Evolutionary conservation across 2,329 filamentous ascomycete genomes (phyloP).

Genomic region (Helotiales sp.): DNA sequence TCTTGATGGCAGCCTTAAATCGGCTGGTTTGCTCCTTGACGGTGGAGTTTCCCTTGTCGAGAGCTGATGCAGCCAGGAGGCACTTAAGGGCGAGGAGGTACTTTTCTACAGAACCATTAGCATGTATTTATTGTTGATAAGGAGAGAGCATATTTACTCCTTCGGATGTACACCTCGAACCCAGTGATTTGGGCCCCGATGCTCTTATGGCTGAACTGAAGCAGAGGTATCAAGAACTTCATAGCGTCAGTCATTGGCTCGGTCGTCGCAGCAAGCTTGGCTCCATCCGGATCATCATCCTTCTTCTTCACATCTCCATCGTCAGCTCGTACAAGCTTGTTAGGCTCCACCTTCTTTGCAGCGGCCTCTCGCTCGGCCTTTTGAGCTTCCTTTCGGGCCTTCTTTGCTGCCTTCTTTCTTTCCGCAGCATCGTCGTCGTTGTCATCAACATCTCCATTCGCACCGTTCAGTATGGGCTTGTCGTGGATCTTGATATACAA

Average conservation of each 20-base stretch:
- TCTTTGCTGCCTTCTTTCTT: constrained; percentile 86
- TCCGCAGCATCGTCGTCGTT: constrained; percentile 65
- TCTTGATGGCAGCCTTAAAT: constrained; percentile 67
- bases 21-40: constrained; percentile 77
- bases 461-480: constrained; percentile 68
- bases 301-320: constrained; percentile 78
- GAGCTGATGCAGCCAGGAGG: constrained; percentile 71
- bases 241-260: constrained; percentile 85
- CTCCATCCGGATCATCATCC: constrained; percentile 85
- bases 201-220: constrained; percentile 81
- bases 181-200: constrained; percentile 83
- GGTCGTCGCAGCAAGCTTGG: constrained; percentile 78
- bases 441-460: constrained; percentile 58
- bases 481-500: constrained; percentile 83
- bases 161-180: constrained; percentile 86
- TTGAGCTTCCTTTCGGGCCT: constrained; percentile 81
- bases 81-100: constrained; percentile 86
- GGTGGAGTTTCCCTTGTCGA: constrained; percentile 72
- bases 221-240: constrained; percentile 81
- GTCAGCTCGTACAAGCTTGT: constrained; percentile 67
- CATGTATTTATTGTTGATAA: constrained; percentile 15
- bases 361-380: constrained; percentile 78
- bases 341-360: constrained; percentile 83
- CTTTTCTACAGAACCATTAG: constrained; percentile 65
- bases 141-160: constrained; percentile 65